Base-by-base conservation (phyloP, 805 yeast species). In the Hanseniaspora hatyaiensis region DNA sequence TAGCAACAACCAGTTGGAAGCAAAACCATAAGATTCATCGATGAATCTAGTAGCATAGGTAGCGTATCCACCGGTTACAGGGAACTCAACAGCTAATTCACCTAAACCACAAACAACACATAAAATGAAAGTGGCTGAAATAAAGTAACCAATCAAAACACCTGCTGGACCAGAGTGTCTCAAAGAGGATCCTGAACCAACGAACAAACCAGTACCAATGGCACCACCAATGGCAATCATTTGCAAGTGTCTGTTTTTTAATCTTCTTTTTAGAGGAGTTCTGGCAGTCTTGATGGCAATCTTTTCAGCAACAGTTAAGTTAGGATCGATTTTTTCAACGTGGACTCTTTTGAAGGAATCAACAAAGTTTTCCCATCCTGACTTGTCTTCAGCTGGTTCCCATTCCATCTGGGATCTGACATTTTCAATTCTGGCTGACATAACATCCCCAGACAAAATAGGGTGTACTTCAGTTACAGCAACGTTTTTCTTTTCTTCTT, bases 171-270 rank as follows among this genome's bases (percentile, higher is more conserved):
- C 86, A 52, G 81, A 82, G 28, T 76, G 71, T 44, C 70, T 55
- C 50, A 80, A 64, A 3, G 82, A 75, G 8, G 66, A 65, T 52
- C 85, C 86, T 20, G 82, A 72, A 57, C 85, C 84, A 44, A 82
- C 80, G 54, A 82, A 76, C 49, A 82, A 65, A 59, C 89, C 92
- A 23, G 84, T 77, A 61, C 86, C 85, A 52, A 80, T 77, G 52
- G 79, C 71, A 55, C 84, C 83, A 52, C 82, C 86, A 47, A 80
- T 70, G 32, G 85, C 79, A 51, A 78, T 74, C 78, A 78, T 74
- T 60, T 76, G 81, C 64, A 65, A 68, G 63, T 62, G 74, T 65
- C 81, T 72, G 38, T 66, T 62, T 54, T 74, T 76, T 57, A 77
- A 61, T 9, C 71, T 65, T 53, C 74, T 69, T 38, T 73, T 65